These are phyloP conservation scores for Aspergillus sp. DNA, from an alignment of 2,329 filamentous ascomycete species.

Conservation along the genomic window DNA sequence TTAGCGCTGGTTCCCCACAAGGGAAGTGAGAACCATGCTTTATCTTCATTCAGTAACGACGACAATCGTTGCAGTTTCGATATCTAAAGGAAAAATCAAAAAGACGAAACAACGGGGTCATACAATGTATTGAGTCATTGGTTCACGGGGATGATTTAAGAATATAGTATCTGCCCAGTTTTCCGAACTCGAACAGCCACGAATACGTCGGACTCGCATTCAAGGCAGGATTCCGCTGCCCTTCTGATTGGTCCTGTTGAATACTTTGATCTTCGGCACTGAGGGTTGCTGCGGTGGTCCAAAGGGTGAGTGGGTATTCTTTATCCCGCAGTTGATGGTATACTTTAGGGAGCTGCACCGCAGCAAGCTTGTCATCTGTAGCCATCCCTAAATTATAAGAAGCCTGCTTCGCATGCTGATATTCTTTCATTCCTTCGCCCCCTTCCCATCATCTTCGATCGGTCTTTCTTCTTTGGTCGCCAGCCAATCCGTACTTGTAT, in stretches of 20 bases:
- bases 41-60: no score
- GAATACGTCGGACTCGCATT: constrained; percentile 23
- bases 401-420: not conserved
- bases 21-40: no score
- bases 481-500: not conserved
- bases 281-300: not conserved
- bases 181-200: constrained; percentile 20
- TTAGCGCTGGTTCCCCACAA: no score
- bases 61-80: not conserved
- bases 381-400: not conserved
- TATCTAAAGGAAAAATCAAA: not conserved
- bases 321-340: constrained; percentile 8
- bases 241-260: constrained; percentile 11
- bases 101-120: not conserved
- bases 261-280: not conserved
- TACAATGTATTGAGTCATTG: not conserved
- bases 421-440: not conserved
- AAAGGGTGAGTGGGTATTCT: not conserved
- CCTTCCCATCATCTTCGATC: no score
- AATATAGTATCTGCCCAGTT: constrained; percentile 21
- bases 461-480: not conserved
- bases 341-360: not conserved
- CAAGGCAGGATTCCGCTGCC: constrained; percentile 21
- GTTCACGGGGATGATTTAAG: constrained; percentile 17
- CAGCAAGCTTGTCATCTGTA: not conserved